These are phyloP conservation scores for Ceratonia siliqua DNA, from an alignment of 306 rosid genomes.

Conservation along the genomic window DNA sequence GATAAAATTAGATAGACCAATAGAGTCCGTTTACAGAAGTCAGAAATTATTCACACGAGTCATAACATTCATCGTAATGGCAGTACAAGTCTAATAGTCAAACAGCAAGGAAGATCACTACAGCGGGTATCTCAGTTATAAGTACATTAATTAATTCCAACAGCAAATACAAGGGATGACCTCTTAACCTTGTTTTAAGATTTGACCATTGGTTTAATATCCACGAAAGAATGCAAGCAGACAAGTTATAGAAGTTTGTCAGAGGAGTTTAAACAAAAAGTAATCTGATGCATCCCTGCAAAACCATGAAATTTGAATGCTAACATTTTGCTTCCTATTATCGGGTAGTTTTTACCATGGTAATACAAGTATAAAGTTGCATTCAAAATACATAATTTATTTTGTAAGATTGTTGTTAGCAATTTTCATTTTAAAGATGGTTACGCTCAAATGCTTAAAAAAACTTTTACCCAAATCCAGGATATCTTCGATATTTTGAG, in stretches of 20 bases:
- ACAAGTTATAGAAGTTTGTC: neutral
- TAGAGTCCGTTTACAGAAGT: neutral
- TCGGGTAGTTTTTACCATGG: neutral
- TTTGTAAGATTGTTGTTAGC: neutral
- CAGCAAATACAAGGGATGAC: neutral
- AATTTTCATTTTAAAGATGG: neutral
- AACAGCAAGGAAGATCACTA: constrained; percentile 19
- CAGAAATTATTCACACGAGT: neutral
- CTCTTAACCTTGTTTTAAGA: neutral
- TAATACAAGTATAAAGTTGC: neutral
- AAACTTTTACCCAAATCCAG: neutral
- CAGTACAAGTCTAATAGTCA: neutral
- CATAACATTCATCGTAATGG: neutral
- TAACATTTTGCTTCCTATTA: neutral
- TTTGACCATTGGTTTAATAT: neutral
- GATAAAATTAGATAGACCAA: neutral
- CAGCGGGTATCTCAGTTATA: neutral
- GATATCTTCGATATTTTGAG: neutral
- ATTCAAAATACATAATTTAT: neutral
- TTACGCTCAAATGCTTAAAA: neutral
- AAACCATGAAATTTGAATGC: constrained; percentile 12
- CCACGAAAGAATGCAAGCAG: neutral
- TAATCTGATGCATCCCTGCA: neutral
- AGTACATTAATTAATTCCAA: constrained; percentile 21
- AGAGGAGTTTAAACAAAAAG: neutral